Evolutionary conservation across 164 flowering plant species (phyloP), one percentile per base, ranked within the genome.

Genomic region (Umbellularia californica): DNA sequence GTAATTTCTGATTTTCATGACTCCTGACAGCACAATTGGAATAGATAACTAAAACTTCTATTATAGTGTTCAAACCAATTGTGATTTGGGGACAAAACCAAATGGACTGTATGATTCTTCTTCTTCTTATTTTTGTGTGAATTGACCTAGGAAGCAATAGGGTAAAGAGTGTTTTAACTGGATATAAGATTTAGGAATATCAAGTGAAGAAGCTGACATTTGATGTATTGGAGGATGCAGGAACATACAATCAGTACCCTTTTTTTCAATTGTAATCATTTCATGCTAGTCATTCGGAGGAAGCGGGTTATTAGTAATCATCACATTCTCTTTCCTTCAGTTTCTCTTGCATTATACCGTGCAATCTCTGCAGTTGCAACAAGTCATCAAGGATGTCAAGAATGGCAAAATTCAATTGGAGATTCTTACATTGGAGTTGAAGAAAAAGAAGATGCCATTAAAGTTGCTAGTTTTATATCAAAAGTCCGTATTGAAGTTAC

Each of bases 401-500:
- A 55, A 0, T 20, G n/a, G n/a, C 28, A 66, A 22, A 15, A 51
- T 71, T 55, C 72, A 14, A 68, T 41, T 2, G 28, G 11, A 35
- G 58, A 63, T 30, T 81, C 84, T 19, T 83, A 83, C 30, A 24
- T 84, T 62, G 82, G 86, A 66, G 20, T 76, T 15, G 47, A 67
- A 67, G 55, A 69, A 69, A 22, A 41, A 41, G 55, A 69, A 52
- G 24, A 41, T 50, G 55, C 27, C 24, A 5, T 10, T 23, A 41
- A 47, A 41, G 47, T 69, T 11, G 22, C 22, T 69, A 47, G 24
- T 64, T 5, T 89, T 13, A 47, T 83, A 30, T 72, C 86, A 33
- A 86, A 80, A 73, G 79, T 85, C 71, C 72, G 66, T 73, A 70
- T 33, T 0, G 86, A 83, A 50, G 77, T 52, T 17, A 81, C 69